These are phyloP conservation scores for Rhododendron vialii DNA, from an alignment of 148 eudicot species.

Conservation along the genomic window DNA sequence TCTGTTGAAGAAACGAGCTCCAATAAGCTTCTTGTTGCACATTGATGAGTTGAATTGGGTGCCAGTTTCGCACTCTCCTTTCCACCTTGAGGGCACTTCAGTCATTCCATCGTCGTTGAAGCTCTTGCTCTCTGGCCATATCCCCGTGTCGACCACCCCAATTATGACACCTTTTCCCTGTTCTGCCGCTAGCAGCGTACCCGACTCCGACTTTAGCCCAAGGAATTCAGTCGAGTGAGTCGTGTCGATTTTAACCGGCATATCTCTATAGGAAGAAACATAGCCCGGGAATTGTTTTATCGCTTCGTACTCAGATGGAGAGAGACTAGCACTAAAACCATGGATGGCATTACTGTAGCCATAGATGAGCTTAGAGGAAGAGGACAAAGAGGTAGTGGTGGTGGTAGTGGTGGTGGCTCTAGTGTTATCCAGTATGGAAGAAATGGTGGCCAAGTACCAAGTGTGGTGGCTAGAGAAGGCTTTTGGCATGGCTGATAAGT, in stretches of 20 bases:
- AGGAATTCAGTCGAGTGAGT: slow-evolving; percentile 49
- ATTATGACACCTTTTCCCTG: slow-evolving; percentile 39
- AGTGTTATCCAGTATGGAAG: slow-evolving; percentile 13
- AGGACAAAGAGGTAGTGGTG: not conserved
- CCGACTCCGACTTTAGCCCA: slow-evolving; percentile 28
- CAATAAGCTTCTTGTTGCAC: slow-evolving; percentile 52
- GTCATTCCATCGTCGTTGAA: slow-evolving; percentile 48
- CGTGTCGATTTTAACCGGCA: slow-evolving; percentile 38
- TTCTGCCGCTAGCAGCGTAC: slow-evolving; percentile 42
- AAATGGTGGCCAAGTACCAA: slow-evolving; percentile 21
- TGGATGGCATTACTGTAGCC: slow-evolving; percentile 41
- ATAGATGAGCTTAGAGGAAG: slow-evolving; percentile 31
- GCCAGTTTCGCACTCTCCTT: slow-evolving; percentile 46
- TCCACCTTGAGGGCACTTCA: slow-evolving; percentile 39
- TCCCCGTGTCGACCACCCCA: slow-evolving; percentile 46
- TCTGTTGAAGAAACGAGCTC: slow-evolving; percentile 31
- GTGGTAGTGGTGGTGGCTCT: not conserved
- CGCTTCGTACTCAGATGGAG: slow-evolving; percentile 32
- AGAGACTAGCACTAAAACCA: slow-evolving; percentile 52
- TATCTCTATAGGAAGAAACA: slow-evolving; percentile 30
- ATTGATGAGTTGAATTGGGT: slow-evolving; percentile 33
- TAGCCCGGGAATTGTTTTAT: slow-evolving; percentile 33
- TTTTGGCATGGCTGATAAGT: slow-evolving; percentile 46
- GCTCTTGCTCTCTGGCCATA: slow-evolving; percentile 68
- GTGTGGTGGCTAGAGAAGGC: no score